Evolutionary conservation across 2,329 filamentous ascomycete species (phyloP).

Genomic region (Zalaria sp.): DNA sequence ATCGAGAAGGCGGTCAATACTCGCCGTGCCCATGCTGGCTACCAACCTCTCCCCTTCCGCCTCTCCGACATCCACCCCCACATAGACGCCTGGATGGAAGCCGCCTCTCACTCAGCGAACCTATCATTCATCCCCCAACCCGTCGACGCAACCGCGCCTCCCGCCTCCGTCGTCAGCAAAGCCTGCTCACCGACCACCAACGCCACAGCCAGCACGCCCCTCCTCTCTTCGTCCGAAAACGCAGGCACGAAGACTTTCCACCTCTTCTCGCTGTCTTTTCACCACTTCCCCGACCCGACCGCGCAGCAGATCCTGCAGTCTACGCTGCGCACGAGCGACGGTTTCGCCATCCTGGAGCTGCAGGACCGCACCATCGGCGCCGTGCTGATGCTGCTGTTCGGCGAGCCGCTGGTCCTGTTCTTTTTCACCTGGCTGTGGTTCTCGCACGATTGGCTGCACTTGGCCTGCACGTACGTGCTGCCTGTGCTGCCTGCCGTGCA

Average conservation of each 20-base stretch:
- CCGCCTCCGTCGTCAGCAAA: constrained; percentile 20
- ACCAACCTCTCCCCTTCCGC: constrained; percentile 20
- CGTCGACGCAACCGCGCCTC: constrained; percentile 51
- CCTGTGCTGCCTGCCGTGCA: constrained; percentile 55
- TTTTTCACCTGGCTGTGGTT: constrained; percentile 40
- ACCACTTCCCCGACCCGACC: constrained; percentile 56
- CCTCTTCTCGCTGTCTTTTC: constrained; percentile 61
- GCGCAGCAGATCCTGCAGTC: constrained; percentile 48
- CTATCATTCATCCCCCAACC: constrained; percentile 45
- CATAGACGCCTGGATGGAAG: constrained; percentile 20
- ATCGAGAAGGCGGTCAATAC: constrained; percentile 21
- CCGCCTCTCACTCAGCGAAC: constrained; percentile 22
- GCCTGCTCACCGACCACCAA: background rate
- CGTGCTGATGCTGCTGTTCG: constrained; percentile 17
- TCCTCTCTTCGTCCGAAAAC: background rate
- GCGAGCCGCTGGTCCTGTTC: constrained; percentile 31
- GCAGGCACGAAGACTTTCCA: constrained; percentile 39
- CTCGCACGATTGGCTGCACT: constrained; percentile 36
- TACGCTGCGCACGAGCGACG: constrained; percentile 50
- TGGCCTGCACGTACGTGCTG: constrained; percentile 52
- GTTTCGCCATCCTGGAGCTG: constrained; percentile 61
- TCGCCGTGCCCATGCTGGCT: constrained; percentile 7
- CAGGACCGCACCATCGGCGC: constrained; percentile 40
- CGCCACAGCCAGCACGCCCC: background rate
- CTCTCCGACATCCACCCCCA: constrained; percentile 27